These are phyloP conservation scores for Apiospora phragmitis DNA, from an alignment of 2,329 filamentous ascomycete species.

Conservation along the genomic window DNA sequence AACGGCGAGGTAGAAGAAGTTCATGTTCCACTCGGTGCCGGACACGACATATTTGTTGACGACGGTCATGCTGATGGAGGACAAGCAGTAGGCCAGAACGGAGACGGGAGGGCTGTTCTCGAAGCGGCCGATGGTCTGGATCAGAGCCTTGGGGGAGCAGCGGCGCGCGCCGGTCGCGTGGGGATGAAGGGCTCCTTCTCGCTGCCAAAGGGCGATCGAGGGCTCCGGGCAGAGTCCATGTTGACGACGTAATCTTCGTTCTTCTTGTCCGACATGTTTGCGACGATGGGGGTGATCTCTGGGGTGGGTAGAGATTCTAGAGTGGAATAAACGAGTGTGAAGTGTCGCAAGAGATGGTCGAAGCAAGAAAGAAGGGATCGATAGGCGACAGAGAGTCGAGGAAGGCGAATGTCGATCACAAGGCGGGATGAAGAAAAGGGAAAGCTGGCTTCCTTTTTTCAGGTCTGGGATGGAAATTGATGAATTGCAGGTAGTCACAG, in stretches of 20 bases:
- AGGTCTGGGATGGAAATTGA: constrained; percentile 6
- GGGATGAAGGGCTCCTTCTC: constrained; percentile 53
- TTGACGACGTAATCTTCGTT: constrained; percentile 78
- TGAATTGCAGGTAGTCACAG: background rate
- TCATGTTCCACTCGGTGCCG: constrained; percentile 88
- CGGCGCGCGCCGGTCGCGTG: constrained; percentile 37
- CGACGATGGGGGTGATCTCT: constrained; percentile 11
- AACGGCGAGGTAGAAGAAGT: constrained; percentile 89
- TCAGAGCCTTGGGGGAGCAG: constrained; percentile 24
- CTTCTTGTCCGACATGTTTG: constrained; percentile 82
- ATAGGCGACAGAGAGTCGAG: background rate
- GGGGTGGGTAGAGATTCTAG: background rate
- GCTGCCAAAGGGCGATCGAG: constrained; percentile 45
- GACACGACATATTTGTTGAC: constrained; percentile 99
- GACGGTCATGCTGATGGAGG: constrained; percentile 99
- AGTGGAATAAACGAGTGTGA: constrained; percentile 6
- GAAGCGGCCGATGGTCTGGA: constrained; percentile 44
- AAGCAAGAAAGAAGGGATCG: constrained; percentile 6
- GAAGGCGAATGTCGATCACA: constrained; percentile 4
- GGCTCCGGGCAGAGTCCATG: constrained; percentile 55
- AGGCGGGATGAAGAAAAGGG: constrained; percentile 8
- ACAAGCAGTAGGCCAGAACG: constrained; percentile 86
- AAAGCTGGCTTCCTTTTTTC: constrained; percentile 5
- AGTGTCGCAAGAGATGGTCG: constrained; percentile 4
- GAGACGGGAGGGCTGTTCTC: constrained; percentile 78